phyloP scores from a whole-genome alignment of 352 stramenopile species.

The Globisporangium spiculum region DNA sequence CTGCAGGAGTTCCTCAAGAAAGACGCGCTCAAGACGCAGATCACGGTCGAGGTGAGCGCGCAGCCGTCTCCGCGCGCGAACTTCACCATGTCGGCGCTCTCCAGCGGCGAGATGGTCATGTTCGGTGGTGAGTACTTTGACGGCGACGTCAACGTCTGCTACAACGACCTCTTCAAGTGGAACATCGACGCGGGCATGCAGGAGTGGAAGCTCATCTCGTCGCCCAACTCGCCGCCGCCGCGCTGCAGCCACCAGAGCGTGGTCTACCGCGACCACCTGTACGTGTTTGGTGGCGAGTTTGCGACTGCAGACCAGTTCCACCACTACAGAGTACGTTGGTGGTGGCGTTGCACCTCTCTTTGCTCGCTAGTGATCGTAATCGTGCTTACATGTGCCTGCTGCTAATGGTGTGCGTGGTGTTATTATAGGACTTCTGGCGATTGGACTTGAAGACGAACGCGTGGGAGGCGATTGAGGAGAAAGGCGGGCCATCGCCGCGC shows the following conservation, averaged over 20 bases:
- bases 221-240: conserved; percentile 83
- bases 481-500: conserved; percentile 70
- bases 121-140: conserved; percentile 99
- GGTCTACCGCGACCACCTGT: conserved; percentile 93
- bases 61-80: conserved; percentile 75
- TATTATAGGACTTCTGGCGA: conserved; percentile 79
- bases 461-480: conserved; percentile 92
- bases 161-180: conserved; percentile 96
- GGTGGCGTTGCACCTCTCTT: not conserved
- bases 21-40: conserved; percentile 64
- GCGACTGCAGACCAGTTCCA: conserved; percentile 97
- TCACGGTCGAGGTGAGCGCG: conserved; percentile 43
- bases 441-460: conserved; percentile 93
- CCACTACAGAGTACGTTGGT: conserved; percentile 87
- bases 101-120: conserved; percentile 82
- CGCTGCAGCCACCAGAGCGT: conserved; percentile 95
- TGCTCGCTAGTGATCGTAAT: not conserved
- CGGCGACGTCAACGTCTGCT: conserved; percentile 94
- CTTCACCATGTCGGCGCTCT: conserved; percentile 74
- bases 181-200: conserved; percentile 71
- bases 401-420: not conserved
- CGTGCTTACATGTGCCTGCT: not conserved
- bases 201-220: conserved; percentile 88
- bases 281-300: conserved; percentile 97
- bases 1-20: conserved; percentile 80